Percentiles rank a stretch among this genome's conserved stretches.
phyloP scores from a whole-genome alignment of 805 yeast genomes.

The Aciculoconidium aculeatum region DNA sequence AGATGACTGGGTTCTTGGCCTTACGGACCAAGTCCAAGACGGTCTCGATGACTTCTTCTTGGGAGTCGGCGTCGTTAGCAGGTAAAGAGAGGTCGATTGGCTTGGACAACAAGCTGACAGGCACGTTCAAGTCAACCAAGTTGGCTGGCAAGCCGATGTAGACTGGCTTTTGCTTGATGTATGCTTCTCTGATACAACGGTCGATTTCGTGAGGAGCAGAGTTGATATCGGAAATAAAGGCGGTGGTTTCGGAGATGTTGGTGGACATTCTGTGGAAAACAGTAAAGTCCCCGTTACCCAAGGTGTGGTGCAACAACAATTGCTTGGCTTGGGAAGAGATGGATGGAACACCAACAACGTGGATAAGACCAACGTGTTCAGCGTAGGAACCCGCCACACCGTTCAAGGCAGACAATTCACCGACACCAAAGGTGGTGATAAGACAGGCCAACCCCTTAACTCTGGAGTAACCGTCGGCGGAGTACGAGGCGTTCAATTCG shows the following conservation, averaged over 20 bases:
- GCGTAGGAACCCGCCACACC: slow-evolving; percentile 32
- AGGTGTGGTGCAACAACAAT: slow-evolving; percentile 36
- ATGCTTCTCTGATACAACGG: slow-evolving; percentile 28
- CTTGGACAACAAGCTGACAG: slow-evolving; percentile 20
- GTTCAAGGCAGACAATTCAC: slow-evolving; percentile 31
- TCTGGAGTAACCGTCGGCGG: slow-evolving; percentile 23
- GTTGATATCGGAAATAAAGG: slow-evolving; percentile 21
- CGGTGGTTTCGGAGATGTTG: slow-evolving; percentile 26
- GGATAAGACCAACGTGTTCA: slow-evolving; percentile 31
- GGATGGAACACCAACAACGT: slow-evolving; percentile 31
- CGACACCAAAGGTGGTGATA: slow-evolving; percentile 31
- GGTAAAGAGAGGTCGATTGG: slow-evolving; percentile 24
- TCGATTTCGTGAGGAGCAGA: slow-evolving; percentile 29
- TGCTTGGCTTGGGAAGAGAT: slow-evolving; percentile 29
- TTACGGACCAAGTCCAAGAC: slow-evolving; percentile 17
- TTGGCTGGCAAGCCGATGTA: slow-evolving; percentile 32
- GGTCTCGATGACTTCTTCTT: slow-evolving; percentile 24
- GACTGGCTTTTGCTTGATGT: slow-evolving; percentile 28
- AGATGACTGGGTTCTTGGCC: slow-evolving; percentile 22
- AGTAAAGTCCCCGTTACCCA: slow-evolving; percentile 40
- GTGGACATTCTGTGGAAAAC: slow-evolving; percentile 32
- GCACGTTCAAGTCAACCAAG: slow-evolving; percentile 29
- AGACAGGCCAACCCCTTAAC: slow-evolving; percentile 24
- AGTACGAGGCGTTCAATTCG: slow-evolving; percentile 26
- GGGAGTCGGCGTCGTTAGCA: slow-evolving; percentile 27